These are phyloP conservation scores for Oryza punctata DNA, from an alignment of 176 grass and related monocot species.

Conservation along the genomic window DNA sequence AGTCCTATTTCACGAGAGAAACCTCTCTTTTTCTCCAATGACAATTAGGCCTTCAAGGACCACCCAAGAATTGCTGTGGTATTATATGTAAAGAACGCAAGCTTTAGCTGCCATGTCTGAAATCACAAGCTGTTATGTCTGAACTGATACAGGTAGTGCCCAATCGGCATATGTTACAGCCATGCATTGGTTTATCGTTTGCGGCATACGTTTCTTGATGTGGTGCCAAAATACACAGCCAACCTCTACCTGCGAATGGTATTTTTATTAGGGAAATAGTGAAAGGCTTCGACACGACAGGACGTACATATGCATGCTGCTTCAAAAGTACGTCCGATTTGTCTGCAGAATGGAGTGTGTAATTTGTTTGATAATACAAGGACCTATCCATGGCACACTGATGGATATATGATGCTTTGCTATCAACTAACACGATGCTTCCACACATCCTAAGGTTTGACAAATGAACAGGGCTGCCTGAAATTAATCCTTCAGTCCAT, in stretches of 20 bases:
- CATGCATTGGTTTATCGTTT: slow-evolving; percentile 17
- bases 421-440: too few relatives aligned
- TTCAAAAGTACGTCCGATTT: background rate
- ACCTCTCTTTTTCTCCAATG: background rate
- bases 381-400: background rate
- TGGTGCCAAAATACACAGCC: background rate
- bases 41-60: slow-evolving; percentile 34
- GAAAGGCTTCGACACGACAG: background rate
- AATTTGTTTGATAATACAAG: slow-evolving; percentile 8
- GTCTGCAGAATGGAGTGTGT: background rate
- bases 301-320: background rate
- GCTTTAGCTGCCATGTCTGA: slow-evolving; percentile 17
- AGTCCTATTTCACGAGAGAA: background rate
- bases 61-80: background rate
- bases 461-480: too few relatives aligned
- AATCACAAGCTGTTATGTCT: slow-evolving; percentile 13
- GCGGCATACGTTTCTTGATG: background rate
- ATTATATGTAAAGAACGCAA: background rate
- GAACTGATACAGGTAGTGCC: background rate
- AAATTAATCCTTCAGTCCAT: too few relatives aligned
- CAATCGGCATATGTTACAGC: background rate
- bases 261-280: background rate
- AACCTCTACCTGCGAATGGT: background rate
- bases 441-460: too few relatives aligned
- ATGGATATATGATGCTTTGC: too few relatives aligned